Evolutionary conservation across 2,329 filamentous ascomycete genomes (phyloP), one percentile per base, ranked within the genome.

Genomic region (Chaetomium olivaceum): DNA sequence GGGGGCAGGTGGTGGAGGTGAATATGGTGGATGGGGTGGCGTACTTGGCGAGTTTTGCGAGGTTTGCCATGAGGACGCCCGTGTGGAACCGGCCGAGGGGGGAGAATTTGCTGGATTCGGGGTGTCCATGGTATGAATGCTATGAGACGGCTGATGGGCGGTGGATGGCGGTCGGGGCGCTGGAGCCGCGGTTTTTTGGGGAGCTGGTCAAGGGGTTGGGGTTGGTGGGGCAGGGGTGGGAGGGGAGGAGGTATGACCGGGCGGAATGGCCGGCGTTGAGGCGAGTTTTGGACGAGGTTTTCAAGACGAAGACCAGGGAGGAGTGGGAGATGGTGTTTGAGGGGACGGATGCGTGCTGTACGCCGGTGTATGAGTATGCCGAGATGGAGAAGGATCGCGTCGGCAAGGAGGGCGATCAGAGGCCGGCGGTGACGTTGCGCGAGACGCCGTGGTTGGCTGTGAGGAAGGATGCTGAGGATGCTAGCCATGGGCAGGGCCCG

Each of bases 11-110:
- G 14, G 93, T 98, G 9, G 92, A 97, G 79, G 92, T 91, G 19
- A 97, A 96, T 77, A 98, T 98, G 94, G 94, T 97, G 14, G 94
- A 98, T 79, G 94, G 94, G 9, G 87, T 85, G 25, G 86, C 88
- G 43, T 94, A 94, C 76, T 80, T 98, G 29, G 89, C 89, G 1
- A 90, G 88, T 0, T 94, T 94, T 79, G 89, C 91, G 60, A 83
- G 94, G 39, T 80, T 96, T 67, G 82, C 82, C 31, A 81, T 83
- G 67, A 88, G 89, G 74, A 88, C 82, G 7, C 83, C 85, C 0
- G 74, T 88, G 48, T 93, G 92, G 81, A 76, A 80, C 71, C 76
- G 77, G 3, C 82, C 86, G 29, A 82, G 93, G 58, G 94, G 94
- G 0, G 82, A 84, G 63, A 97, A 97, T 76, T 72, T 89, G 64